A percentile compares a stretch with the other conserved stretches of the same genome.
phyloP scores from a whole-genome alignment of 2,329 filamentous ascomycete genomes.

The Cercospora sesami region DNA sequence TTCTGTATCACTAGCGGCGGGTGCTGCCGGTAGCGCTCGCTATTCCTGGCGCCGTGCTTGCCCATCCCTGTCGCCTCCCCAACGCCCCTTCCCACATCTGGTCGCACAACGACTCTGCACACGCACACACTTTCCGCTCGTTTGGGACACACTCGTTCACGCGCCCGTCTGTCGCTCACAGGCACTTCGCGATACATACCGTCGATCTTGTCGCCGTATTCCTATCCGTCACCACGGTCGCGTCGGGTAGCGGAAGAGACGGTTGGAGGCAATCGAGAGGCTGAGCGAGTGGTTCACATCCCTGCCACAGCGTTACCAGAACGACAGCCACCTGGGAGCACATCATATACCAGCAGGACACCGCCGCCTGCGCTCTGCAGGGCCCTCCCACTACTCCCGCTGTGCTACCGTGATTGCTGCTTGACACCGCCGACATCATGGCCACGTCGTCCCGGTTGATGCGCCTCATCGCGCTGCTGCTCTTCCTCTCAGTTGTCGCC shows the following conservation, averaged over 20 bases:
- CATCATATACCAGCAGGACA: conserved; percentile 10
- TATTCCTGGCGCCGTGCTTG: not conserved
- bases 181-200: not conserved
- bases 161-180: not conserved
- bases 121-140: not conserved
- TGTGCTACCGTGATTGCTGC: conserved; percentile 8
- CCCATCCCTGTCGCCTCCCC: not conserved
- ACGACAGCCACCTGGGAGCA: conserved; percentile 15
- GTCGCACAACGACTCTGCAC: conserved; percentile 3
- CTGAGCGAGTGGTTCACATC: conserved; percentile 10
- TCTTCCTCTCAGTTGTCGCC: conserved; percentile 28
- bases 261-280: not conserved
- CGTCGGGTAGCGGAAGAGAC: not conserved
- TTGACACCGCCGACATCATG: conserved; percentile 12
- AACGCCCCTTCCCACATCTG: conserved; percentile 8
- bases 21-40: not conserved
- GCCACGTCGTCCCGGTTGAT: conserved; percentile 12
- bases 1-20: not conserved
- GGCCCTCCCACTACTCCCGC: conserved; percentile 2
- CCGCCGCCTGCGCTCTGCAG: conserved; percentile 5
- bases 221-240: not conserved
- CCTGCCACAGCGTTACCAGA: conserved; percentile 12
- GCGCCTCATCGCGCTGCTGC: conserved; percentile 29
- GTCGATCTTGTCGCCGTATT: not conserved
- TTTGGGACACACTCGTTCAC: conserved; percentile 6